These are phyloP conservation scores for Vitis amurensis DNA, from an alignment of 164 flowering plant species.

Conservation along the genomic window DNA sequence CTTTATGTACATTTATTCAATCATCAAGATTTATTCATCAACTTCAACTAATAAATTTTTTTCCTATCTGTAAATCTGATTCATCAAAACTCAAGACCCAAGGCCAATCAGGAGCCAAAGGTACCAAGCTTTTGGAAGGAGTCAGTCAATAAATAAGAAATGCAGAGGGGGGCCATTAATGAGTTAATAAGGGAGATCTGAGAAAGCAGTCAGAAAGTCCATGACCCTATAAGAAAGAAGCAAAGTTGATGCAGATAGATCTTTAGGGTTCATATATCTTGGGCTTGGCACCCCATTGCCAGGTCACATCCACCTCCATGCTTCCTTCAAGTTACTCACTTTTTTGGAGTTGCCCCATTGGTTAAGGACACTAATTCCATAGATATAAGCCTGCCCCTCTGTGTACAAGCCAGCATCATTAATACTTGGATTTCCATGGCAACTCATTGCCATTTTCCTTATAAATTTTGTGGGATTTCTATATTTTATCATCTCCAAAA, in stretches of 20 bases:
- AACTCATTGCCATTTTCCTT: background rate
- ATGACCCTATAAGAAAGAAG: too few species aligned
- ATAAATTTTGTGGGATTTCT: background rate
- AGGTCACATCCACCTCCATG: slow-evolving; percentile 21
- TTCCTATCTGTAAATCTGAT: too few species aligned
- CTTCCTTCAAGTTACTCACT: slow-evolving; percentile 4
- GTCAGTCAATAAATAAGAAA: background rate
- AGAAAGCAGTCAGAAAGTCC: background rate
- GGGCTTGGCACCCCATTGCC: slow-evolving; percentile 7
- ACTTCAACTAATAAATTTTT: too few species aligned
- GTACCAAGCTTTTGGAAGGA: too few species aligned
- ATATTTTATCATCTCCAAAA: background rate
- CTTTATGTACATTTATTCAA: too few species aligned
- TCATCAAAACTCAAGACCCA: too few species aligned
- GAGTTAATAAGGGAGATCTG: background rate
- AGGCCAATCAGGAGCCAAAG: too few species aligned
- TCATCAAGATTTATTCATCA: too few species aligned
- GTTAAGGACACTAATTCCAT: slow-evolving; percentile 4
- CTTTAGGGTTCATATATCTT: background rate
- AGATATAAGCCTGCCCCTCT: slow-evolving; percentile 11
- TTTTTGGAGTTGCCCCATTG: background rate
- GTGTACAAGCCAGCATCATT: slow-evolving; percentile 9
- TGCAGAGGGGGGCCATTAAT: background rate
- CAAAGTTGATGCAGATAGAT: slow-evolving; percentile 17
- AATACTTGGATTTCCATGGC: background rate